Evolutionary conservation across 2,329 filamentous ascomycete species (phyloP), one percentile per base, ranked within the genome.

Genomic region (Exutisphaerella laricina): DNA sequence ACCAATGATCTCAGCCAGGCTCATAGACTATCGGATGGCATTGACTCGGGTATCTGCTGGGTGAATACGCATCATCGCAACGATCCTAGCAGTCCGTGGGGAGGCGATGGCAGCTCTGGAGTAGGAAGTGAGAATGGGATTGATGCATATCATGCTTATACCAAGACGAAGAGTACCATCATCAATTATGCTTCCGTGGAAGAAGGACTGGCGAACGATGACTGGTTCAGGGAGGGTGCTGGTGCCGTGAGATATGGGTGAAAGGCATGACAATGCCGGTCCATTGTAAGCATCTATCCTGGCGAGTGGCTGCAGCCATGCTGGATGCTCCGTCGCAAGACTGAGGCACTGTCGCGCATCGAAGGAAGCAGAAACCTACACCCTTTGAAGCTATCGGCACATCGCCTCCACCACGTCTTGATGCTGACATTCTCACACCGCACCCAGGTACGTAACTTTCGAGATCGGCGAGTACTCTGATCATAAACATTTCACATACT

Each of bases 91-190:
- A 81, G 80, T 45, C 79, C 83, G 1, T 83, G 82, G 82, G 83
- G 82, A 18, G 79, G 82, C 1, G 68, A 76, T 21, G 79, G 79
- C 53, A 69, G 68, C 25, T 71, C 75, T 1, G 83, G 83, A 1
- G 73, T 86, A 0, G 83, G 82, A 1, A 85, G 81, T 47, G 84
- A 88, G 67, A 86, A 87, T 55, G 83, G 83, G 0, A 53, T 80
- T 0, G 82, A 69, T 50, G 67, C 67, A 1, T 70, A 68, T 33
- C 58, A 65, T 43, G 63, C 66, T 2, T 71, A 71, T 39, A 71
- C 68, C 0, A 66, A 63, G 22, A 73, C 73, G 9, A 84, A 83
- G 66, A 84, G 80, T 57, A 82, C 77, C 0, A 77, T 84, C 21
- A 74, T 87, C 48, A 87, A 84, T 58, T 86, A 82, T 53, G 82